These are phyloP conservation scores for Parathielavia appendiculata DNA, from an alignment of 495 filamentous ascomycete genomes.

Conservation along the genomic window DNA sequence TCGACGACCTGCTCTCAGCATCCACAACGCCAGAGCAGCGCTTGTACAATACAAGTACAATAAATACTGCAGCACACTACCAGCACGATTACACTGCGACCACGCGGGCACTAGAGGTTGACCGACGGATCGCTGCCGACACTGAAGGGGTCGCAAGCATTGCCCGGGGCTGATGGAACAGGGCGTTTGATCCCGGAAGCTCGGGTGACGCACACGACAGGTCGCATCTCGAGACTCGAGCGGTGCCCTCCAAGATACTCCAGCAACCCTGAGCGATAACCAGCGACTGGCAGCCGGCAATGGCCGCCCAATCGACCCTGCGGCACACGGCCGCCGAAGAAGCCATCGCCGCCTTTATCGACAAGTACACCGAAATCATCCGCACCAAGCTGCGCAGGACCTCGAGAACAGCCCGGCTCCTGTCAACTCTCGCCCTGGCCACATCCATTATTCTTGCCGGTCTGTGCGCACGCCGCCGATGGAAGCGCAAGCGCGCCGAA, in stretches of 20 bases:
- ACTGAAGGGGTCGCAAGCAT: not conserved
- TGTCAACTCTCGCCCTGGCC: constrained; percentile 67
- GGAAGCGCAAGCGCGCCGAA: constrained; percentile 64
- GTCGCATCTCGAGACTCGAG: not conserved
- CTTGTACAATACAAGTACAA: no score
- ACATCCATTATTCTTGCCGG: constrained; percentile 69
- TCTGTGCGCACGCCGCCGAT: constrained; percentile 71
- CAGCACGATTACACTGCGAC: no score
- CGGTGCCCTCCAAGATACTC: not conserved
- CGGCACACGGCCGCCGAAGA: constrained; percentile 58
- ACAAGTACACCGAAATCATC: constrained; percentile 59
- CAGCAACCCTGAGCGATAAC: not conserved
- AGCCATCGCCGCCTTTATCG: constrained; percentile 61
- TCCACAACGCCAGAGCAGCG: no score
- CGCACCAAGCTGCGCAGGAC: constrained; percentile 56
- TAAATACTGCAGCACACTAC: no score
- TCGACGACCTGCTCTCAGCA: no score
- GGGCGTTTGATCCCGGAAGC: constrained; percentile 17
- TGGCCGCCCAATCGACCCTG: constrained; percentile 86
- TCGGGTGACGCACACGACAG: constrained; percentile 15
- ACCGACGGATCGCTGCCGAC: not conserved
- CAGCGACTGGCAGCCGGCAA: constrained; percentile 28
- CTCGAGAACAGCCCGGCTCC: constrained; percentile 61
- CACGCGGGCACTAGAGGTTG: no score
- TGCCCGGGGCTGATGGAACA: constrained; percentile 19